phyloP scores from a whole-genome alignment of 768 basidiomycete species.

The Leccinum disarticulatum region DNA sequence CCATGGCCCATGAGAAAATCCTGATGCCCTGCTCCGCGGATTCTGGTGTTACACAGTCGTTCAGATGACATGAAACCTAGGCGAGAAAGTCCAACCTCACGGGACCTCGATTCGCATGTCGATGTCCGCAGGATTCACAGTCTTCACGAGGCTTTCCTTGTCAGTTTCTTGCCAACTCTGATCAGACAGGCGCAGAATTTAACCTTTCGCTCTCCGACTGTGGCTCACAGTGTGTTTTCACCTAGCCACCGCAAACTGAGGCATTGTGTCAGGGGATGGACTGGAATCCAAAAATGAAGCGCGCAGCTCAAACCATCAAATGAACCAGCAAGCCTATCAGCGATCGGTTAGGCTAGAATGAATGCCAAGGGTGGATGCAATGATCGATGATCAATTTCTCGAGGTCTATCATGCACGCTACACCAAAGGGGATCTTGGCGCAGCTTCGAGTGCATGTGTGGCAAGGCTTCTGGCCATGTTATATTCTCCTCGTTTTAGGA shows the following conservation, averaged over 20 bases:
- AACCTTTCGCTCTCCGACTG: background rate
- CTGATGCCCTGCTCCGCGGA: background rate
- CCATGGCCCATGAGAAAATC: background rate
- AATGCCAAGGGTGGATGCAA: background rate
- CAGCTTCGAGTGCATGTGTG: no score
- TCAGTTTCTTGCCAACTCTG: constrained; percentile 33
- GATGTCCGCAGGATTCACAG: background rate
- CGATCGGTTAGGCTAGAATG: background rate
- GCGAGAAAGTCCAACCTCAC: background rate
- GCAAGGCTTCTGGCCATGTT: background rate
- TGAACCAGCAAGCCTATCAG: background rate
- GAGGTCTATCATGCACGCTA: background rate
- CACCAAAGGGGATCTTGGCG: background rate
- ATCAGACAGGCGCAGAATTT: constrained; percentile 38
- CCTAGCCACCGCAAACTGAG: background rate
- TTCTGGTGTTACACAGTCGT: background rate
- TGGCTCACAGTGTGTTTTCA: background rate
- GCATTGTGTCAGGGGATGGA: background rate
- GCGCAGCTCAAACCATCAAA: background rate
- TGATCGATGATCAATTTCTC: background rate
- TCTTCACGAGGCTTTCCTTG: constrained; percentile 33
- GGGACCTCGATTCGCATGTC: background rate
- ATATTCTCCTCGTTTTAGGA: background rate
- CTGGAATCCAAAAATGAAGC: background rate
- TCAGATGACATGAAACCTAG: background rate